Percentiles rank a stretch among this genome's conserved stretches.
These are phyloP conservation scores for Myxozyma sirexii DNA, from an alignment of 805 yeast genomes.

Conservation along the genomic window DNA sequence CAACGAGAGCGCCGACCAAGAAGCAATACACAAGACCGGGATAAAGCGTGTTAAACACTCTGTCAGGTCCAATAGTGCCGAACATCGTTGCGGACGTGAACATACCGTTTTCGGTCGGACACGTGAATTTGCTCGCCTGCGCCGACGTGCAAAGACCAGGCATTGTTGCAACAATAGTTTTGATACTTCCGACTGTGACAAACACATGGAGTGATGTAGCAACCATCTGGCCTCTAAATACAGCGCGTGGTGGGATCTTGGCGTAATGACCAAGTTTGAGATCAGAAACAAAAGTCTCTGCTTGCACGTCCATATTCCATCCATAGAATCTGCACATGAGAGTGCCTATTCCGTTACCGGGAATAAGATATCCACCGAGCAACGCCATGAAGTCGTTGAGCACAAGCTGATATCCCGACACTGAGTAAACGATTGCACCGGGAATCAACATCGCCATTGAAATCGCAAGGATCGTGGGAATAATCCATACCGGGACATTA, in stretches of 20 bases:
- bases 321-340: conserved; percentile 21
- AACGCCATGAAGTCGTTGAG: conserved; percentile 44
- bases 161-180: conserved; percentile 46
- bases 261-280: conserved; percentile 67
- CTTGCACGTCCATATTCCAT: conserved; percentile 45
- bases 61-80: conserved; percentile 67
- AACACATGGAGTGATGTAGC: conserved; percentile 52
- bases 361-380: conserved; percentile 45
- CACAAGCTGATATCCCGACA: conserved; percentile 62
- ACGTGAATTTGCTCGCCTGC: conserved; percentile 52
- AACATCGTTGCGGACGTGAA: conserved; percentile 61
- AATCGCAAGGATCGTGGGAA: conserved; percentile 57
- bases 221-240: conserved; percentile 55
- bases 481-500: conserved; percentile 64
- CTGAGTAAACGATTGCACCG: conserved; percentile 61
- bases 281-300: conserved; percentile 56
- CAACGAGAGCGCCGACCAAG: conserved; percentile 12
- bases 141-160: conserved; percentile 48
- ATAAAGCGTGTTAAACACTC: conserved; percentile 48
- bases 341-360: conserved; percentile 37
- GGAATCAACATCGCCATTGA: conserved; percentile 62
- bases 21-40: conserved; percentile 18
- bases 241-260: conserved; percentile 62
- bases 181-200: conserved; percentile 48
- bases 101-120: conserved; percentile 52